A percentile compares a stretch with the other conserved stretches of the same genome.
These are phyloP conservation scores for Pholiota adiposa DNA, from an alignment of 1,284 basidiomycete species.

Conservation along the genomic window DNA sequence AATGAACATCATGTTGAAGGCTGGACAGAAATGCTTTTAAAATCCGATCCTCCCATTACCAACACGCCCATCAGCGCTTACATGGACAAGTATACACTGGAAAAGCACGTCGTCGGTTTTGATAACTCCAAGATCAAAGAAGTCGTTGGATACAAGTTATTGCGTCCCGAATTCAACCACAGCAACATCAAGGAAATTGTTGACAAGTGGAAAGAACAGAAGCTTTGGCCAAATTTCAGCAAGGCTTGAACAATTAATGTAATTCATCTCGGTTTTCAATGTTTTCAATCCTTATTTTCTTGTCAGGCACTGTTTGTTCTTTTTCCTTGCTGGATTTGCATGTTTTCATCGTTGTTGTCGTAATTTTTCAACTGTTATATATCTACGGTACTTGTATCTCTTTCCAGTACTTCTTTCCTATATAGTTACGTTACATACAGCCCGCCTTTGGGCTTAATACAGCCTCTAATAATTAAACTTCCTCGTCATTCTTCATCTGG, in stretches of 20 bases:
- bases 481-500: no score
- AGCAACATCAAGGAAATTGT: slow-evolving; percentile 76
- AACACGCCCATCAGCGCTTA: slow-evolving; percentile 83
- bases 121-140: slow-evolving; percentile 75
- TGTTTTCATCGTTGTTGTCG: slow-evolving; percentile 11
- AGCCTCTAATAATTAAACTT: not conserved
- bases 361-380: slow-evolving; percentile 10
- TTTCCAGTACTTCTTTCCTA: slow-evolving; percentile 4
- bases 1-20: slow-evolving; percentile 86
- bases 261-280: slow-evolving; percentile 2
- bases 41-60: slow-evolving; percentile 74
- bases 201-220: slow-evolving; percentile 79
- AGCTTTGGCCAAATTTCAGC: slow-evolving; percentile 62
- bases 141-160: slow-evolving; percentile 72
- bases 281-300: slow-evolving; percentile 5
- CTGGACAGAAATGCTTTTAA: slow-evolving; percentile 84
- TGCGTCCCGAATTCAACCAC: slow-evolving; percentile 63
- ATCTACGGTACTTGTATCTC: slow-evolving; percentile 16
- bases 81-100: slow-evolving; percentile 76
- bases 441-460: not conserved
- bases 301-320: slow-evolving; percentile 5
- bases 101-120: slow-evolving; percentile 69
- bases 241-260: slow-evolving; percentile 11
- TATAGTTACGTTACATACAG: slow-evolving; percentile 4
- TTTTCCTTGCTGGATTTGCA: slow-evolving; percentile 3